These are phyloP conservation scores for Pneumocystis wakefieldiae DNA, from an alignment of 1,139 yeast species.

Conservation along the genomic window DNA sequence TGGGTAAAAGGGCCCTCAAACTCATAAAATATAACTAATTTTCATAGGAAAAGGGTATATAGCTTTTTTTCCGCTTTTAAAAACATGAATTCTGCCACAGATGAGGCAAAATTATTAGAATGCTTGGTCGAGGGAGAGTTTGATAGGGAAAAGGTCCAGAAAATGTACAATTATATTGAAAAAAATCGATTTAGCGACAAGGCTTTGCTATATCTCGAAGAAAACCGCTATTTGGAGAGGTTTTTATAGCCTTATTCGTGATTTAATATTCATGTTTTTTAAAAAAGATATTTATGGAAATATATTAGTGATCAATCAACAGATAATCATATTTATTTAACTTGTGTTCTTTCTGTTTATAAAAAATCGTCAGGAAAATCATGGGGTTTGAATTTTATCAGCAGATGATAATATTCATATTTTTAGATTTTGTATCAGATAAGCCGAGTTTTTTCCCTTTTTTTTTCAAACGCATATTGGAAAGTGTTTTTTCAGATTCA, in stretches of 20 bases:
- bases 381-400: constrained; percentile 13
- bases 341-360: constrained; percentile 19
- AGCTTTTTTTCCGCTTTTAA: not conserved
- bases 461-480: constrained; percentile 21
- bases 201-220: constrained; percentile 12
- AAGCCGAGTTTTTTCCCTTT: constrained; percentile 18
- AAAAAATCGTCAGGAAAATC: constrained; percentile 13
- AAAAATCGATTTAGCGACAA: constrained; percentile 2
- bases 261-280: constrained; percentile 10
- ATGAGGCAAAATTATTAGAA: not conserved
- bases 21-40: not conserved
- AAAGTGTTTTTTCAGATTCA: constrained; percentile 11
- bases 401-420: not conserved
- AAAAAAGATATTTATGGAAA: constrained; percentile 27
- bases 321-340: constrained; percentile 29
- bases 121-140: not conserved
- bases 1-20: not conserved
- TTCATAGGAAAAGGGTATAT: not conserved
- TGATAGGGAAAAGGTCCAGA: constrained; percentile 7
- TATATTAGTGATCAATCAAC: constrained; percentile 29
- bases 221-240: not conserved
- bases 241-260: constrained; percentile 14
- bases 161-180: constrained; percentile 5
- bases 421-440: constrained; percentile 13
- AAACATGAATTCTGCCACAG: not conserved